Percentiles rank a stretch among this genome's conserved stretches.
Conservation (phyloP, 208 protist species). For the Angomonas desouzai region DNA sequence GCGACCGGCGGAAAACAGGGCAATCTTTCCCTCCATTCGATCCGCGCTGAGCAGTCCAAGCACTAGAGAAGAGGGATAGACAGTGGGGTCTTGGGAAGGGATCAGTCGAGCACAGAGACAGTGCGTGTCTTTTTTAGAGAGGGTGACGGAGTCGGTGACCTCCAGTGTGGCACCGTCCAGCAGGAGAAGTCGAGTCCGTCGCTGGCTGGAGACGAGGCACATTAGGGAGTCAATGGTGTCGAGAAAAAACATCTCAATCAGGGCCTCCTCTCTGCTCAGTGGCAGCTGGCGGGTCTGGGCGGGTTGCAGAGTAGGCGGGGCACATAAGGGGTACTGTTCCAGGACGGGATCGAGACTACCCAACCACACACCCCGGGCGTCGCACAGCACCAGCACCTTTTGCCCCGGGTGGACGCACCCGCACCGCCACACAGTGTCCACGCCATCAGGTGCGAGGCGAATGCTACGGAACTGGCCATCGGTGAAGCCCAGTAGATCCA, state of each 20-base stretch:
- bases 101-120: background rate
- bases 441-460: background rate
- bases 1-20: background rate
- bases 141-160: background rate
- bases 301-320: background rate
- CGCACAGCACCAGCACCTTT: background rate
- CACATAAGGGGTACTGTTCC: background rate
- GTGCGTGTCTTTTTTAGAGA: background rate
- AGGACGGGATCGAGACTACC: background rate
- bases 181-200: background rate
- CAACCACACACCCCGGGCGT: background rate
- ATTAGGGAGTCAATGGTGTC: background rate
- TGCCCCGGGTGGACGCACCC: background rate
- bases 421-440: background rate
- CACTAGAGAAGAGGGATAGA: background rate
- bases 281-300: background rate
- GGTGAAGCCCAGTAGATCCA: background rate
- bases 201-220: background rate
- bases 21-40: background rate
- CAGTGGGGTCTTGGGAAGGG: background rate
- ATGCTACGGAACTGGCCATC: background rate
- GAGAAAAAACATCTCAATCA: background rate
- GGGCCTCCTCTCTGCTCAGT: background rate
- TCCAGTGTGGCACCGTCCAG: background rate
- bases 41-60: too few species aligned